Evolutionary conservation across 2,329 filamentous ascomycete species (phyloP), one percentile per base, ranked within the genome.

Genomic region (Zalaria sp.): DNA sequence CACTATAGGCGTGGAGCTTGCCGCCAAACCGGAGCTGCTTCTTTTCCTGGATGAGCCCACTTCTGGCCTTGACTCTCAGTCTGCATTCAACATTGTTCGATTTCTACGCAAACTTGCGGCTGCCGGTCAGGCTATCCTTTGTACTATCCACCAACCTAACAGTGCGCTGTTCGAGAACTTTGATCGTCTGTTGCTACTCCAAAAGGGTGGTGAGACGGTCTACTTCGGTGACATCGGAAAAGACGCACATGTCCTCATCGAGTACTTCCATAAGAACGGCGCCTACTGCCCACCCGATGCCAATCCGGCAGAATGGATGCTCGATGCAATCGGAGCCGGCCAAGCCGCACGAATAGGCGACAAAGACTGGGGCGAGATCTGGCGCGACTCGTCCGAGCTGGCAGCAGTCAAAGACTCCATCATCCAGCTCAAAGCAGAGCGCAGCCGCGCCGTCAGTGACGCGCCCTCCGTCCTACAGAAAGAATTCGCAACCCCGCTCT

Each of bases 401-500:
- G 74, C 73, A 8, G 63, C 72, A 11, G 66, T 75, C 44, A 87
- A 86, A 64, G 65, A 73, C 44, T 71, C 75, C 5, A 87, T 91
- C 45, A 57, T 67, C 4, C 67, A 68, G 42, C 74, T 89, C 60
- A 87, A 84, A 59, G 63, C 69, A 6, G 62, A 73, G 36, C 73
- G 83, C 34, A 65, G 66, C 3, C 57, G 66, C 10, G 66, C 67
- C 40, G 67, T 69, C 8, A 64, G 51, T 27, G 54, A 57, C 2
- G 62, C 63, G 3, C 58, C 65, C 3, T 51, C 55, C 3, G 65
- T 70, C 0, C 61, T 73, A 4, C 75, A 87, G 48, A 77, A 73
- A 52, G 86, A 94, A 60, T 94, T 83, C 52, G 88, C 88, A 0
- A 88, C 85, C 0, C 83, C 88, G 0, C 61, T 87, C 5, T 67